phyloP scores from a whole-genome alignment of 116 monocot genomes.

The Iris pallida region DNA sequence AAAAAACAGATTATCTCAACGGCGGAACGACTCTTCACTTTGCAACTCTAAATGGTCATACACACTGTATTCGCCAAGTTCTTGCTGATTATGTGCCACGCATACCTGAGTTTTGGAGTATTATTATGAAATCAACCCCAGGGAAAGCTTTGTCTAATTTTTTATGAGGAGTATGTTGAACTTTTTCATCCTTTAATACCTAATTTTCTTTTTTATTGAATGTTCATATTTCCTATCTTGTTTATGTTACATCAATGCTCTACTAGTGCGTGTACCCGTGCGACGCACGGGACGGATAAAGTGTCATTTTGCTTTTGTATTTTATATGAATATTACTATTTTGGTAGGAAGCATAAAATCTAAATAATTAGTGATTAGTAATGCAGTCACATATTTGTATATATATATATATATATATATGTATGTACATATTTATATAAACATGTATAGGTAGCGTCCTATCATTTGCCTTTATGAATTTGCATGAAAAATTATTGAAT shows the following conservation, averaged over 20 bases:
- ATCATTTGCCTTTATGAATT: too few relatives aligned
- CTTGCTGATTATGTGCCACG: slow-evolving; percentile 77
- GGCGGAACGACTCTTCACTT: slow-evolving; percentile 87
- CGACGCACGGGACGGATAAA: too few relatives aligned
- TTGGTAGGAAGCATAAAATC: too few relatives aligned
- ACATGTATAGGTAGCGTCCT: too few relatives aligned
- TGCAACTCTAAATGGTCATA: slow-evolving; percentile 81
- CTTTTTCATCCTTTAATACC: background rate
- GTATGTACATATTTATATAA: too few relatives aligned
- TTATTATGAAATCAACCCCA: slow-evolving; percentile 27
- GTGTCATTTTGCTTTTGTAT: too few relatives aligned
- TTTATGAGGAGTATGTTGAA: slow-evolving; percentile 48
- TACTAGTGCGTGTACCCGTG: too few relatives aligned
- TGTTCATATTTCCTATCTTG: slow-evolving; percentile 1
- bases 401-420: too few relatives aligned
- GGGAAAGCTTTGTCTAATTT: slow-evolving; percentile 27
- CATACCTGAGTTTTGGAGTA: slow-evolving; percentile 47
- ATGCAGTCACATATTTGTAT: too few relatives aligned
- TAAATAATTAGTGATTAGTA: too few relatives aligned
- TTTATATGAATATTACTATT: too few relatives aligned
- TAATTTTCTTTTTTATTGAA: background rate
- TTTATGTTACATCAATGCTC: slow-evolving; percentile 24
- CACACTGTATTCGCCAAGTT: slow-evolving; percentile 77
- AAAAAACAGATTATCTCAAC: slow-evolving; percentile 87
- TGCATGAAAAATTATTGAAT: too few relatives aligned